phyloP scores from a whole-genome alignment of 169 alveolate genomes.

The Plasmodium yoelii region DNA sequence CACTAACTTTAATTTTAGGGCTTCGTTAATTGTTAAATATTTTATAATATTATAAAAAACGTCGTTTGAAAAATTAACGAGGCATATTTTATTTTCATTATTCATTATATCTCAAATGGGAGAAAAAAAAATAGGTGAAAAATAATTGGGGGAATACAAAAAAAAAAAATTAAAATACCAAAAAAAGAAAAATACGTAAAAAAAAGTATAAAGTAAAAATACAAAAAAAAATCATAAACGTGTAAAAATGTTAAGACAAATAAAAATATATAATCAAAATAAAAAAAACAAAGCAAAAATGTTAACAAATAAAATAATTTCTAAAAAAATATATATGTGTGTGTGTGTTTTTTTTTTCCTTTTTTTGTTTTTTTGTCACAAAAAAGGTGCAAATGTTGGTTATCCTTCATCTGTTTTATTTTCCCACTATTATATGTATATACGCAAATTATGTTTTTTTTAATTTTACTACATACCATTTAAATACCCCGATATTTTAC shows the following conservation, averaged over 20 bases:
- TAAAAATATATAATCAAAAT: background rate
- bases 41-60: constrained; percentile 21
- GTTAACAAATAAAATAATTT: too few species aligned
- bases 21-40: constrained; percentile 45
- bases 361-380: background rate
- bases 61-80: constrained; percentile 19
- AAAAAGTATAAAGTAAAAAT: background rate
- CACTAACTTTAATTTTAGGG: constrained; percentile 33
- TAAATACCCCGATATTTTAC: too few species aligned
- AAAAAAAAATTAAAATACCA: background rate
- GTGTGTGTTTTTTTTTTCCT: constrained; percentile 1
- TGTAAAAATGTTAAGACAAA: background rate
- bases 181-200: background rate
- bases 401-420: background rate
- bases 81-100: constrained; percentile 12
- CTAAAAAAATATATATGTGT: background rate
- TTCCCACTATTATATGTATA: background rate
- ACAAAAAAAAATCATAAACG: background rate
- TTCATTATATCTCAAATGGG: constrained; percentile 25
- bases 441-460: too few species aligned
- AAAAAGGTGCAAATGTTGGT: background rate
- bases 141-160: background rate
- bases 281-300: background rate
- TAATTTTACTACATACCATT: too few species aligned
- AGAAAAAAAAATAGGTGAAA: constrained; percentile 1